A percentile compares a stretch with the other conserved stretches of the same genome.
Evolutionary conservation across 176 grass and related monocot genomes (phyloP).

Genomic region (Cenchrus americanus): DNA sequence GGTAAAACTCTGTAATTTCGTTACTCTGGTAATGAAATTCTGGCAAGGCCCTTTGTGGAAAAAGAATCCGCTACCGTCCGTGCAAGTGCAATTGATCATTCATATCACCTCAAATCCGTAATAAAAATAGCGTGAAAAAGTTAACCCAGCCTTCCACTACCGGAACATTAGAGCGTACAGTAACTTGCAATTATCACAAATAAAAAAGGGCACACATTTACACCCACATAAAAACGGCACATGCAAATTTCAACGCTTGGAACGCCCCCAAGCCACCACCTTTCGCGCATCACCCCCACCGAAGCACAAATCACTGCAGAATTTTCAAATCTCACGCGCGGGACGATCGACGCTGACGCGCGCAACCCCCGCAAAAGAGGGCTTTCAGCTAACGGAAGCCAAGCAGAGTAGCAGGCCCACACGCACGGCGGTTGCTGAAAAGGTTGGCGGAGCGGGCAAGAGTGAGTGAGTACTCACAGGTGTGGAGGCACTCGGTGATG

Average conservation of each 20-base stretch:
- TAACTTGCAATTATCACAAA: neutral
- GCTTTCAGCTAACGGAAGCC: neutral
- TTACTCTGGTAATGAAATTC: too few relatives aligned
- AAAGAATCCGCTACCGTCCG: neutral
- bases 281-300: conserved; percentile 28
- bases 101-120: conserved; percentile 19
- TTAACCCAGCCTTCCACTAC: neutral
- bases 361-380: neutral
- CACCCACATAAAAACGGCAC: conserved; percentile 3
- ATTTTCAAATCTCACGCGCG: conserved; percentile 21
- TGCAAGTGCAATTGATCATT: neutral
- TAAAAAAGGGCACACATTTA: neutral
- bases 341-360: neutral
- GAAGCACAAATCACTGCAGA: neutral
- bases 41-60: too few relatives aligned
- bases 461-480: conserved; percentile 68
- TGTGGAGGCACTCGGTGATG: conserved; percentile 87
- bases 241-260: neutral
- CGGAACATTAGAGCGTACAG: neutral
- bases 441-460: neutral
- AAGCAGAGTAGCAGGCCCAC: neutral
- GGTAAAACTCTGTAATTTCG: too few relatives aligned
- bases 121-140: conserved; percentile 10
- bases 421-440: neutral
- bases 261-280: conserved; percentile 9